Conservation (phyloP, 495 filamentous ascomycete species). For the Lophiotrema nucula region DNA sequence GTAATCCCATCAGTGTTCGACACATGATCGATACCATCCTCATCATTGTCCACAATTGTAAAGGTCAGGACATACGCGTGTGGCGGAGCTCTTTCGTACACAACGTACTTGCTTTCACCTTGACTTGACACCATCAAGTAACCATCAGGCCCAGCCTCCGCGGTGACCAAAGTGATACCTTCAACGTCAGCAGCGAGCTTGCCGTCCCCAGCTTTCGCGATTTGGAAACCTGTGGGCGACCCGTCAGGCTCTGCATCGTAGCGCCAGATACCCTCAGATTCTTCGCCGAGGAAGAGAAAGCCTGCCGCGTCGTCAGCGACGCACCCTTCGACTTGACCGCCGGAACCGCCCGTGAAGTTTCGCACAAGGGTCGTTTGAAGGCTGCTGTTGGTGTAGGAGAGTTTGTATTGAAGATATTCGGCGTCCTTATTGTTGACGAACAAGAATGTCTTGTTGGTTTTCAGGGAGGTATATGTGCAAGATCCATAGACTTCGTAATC, state of each 20-base stretch:
- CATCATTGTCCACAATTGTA: conserved; percentile 1
- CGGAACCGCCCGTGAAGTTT: conserved; percentile 1
- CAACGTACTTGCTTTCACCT: neutral
- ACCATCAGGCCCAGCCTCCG: neutral
- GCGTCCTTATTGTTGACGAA: conserved; percentile 4
- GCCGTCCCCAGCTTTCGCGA: conserved; percentile 11
- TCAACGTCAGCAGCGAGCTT: neutral
- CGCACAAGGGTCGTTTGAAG: conserved; percentile 2
- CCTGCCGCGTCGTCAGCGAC: conserved; percentile 5
- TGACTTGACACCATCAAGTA: conserved; percentile 3
- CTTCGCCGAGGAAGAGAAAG: conserved; percentile 4
- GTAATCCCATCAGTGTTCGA: conserved; percentile 6
- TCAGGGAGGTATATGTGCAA: neutral
- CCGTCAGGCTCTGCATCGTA: conserved; percentile 2
- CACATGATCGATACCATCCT: conserved; percentile 1
- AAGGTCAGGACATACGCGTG: conserved; percentile 11
- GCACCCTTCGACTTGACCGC: conserved; percentile 4
- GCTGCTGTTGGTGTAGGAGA: neutral
- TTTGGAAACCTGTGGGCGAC: neutral
- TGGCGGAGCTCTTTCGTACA: conserved; percentile 3
- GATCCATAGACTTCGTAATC: conserved; percentile 7
- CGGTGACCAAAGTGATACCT: neutral
- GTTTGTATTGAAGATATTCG: neutral
- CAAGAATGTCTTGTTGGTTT: neutral
- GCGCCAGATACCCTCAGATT: conserved; percentile 6